Base-by-base conservation (phyloP, 2,329 filamentous ascomycete genomes). In the Diaporthe ampelina region DNA sequence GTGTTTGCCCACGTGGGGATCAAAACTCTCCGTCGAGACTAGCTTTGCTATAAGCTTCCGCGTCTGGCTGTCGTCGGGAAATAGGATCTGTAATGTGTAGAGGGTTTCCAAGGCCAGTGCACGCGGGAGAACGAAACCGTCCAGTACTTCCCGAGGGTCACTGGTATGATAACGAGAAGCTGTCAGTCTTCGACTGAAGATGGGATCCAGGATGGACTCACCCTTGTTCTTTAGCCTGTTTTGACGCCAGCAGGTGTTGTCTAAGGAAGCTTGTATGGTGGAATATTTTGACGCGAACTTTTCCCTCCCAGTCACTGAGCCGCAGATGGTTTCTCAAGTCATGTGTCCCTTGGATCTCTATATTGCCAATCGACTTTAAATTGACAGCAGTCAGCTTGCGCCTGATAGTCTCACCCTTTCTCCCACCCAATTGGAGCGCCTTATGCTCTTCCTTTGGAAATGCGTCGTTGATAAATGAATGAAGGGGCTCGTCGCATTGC, bases 301-400 rank as follows among this genome's bases (percentile, higher is more conserved):
- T 61, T 0, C 58, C 58, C 4, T 61, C 58, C 35, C 58, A 61
- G 37, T 61, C 58, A 13, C 9, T 61, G n/a, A 61, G 58, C 3
- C 58, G 58, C 2, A 61, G 58, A 8, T 61, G 58, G 10, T 45
- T 61, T 13, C 58, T 43, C n/a, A 61, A 61, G 4, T 61, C 58
- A 7, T 61, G 58, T 3, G 58, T 61, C 4, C 58, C 58, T 61
- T 61, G 58, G 3, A 61, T 45, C 24, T 61, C 58, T 6, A 61
- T 26, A 2, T 45, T 45, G 26, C 58, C 58, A 15, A 45, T 45
- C 19, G 58, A 11, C 24, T 61, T 61, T 21, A 61, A 29, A 21
- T 61, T 61, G 37, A 61, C 58, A 26, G 58, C 58, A 45, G 58
- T 61, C 58, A 61, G 24, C 58, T 61, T 61, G 37, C 35, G 58